Evolutionary conservation across 805 yeast species (phyloP).

Genomic region (Komagataella kurtzmanii): DNA sequence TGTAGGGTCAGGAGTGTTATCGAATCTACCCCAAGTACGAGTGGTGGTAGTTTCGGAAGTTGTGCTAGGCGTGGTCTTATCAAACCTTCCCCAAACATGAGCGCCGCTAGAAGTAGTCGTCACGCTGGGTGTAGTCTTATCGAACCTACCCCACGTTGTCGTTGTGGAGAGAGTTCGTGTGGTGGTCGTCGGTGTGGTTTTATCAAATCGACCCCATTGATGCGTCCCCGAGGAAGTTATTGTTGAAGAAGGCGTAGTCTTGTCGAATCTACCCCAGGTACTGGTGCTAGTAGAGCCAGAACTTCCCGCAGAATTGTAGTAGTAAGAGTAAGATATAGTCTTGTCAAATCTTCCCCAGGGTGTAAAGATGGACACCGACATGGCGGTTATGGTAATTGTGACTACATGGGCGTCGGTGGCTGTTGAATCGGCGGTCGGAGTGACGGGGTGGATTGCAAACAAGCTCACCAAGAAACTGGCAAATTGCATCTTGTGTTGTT

Average conservation of each 20-base stretch:
- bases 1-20: constrained; percentile 25
- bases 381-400: neutral
- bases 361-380: neutral
- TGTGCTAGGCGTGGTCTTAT: constrained; percentile 25
- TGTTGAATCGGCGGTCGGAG: neutral
- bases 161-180: constrained; percentile 26
- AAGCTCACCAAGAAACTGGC: neutral
- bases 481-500: neutral
- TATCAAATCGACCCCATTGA: constrained; percentile 42
- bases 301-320: neutral
- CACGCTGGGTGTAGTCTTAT: constrained; percentile 26
- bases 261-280: constrained; percentile 35
- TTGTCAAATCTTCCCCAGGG: constrained; percentile 39
- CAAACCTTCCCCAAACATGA: constrained; percentile 42
- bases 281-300: constrained; percentile 25
- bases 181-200: constrained; percentile 21
- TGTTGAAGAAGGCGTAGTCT: constrained; percentile 21
- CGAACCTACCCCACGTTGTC: constrained; percentile 31
- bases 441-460: neutral
- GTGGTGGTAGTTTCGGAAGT: constrained; percentile 20
- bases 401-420: neutral
- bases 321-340: constrained; percentile 17
- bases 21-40: constrained; percentile 33
- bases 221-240: constrained; percentile 33
- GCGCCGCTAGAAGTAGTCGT: constrained; percentile 28